A percentile compares a stretch with the other conserved stretches of the same genome.
Evolutionary conservation across 2,329 filamentous ascomycete species (phyloP).

Genomic region (Scleromitrula shiraiana): DNA sequence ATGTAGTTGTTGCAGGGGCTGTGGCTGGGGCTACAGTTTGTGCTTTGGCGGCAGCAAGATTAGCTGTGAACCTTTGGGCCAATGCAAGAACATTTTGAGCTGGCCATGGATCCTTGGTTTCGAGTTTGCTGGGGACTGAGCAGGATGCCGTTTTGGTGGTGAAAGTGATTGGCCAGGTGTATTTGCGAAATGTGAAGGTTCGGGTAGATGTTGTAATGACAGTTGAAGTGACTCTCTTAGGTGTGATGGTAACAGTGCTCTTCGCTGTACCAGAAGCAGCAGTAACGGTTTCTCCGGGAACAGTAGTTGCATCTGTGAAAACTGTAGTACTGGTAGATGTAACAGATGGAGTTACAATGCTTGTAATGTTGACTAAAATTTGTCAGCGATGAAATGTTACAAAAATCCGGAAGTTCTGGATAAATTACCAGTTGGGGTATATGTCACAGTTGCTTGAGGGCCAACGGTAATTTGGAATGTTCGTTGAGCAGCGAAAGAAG

Average conservation of each 20-base stretch:
- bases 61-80: conserved; percentile 4
- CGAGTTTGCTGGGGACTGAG: background rate
- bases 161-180: background rate
- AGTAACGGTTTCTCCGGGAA: background rate
- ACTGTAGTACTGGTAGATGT: background rate
- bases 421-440: conserved; percentile 1
- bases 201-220: background rate
- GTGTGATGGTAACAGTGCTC: conserved; percentile 1
- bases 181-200: conserved; percentile 1
- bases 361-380: conserved; percentile 5
- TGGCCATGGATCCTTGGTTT: background rate
- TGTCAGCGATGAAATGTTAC: background rate
- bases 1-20: background rate
- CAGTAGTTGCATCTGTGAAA: background rate
- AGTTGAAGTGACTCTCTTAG: background rate
- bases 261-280: background rate
- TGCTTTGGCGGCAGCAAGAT: background rate
- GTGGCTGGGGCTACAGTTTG: background rate
- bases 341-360: background rate
- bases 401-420: background rate
- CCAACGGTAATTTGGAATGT: conserved; percentile 4
- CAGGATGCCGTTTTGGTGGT: conserved; percentile 4
- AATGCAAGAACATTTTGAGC: background rate
- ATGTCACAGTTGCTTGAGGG: conserved; percentile 1
- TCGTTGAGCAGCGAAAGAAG: conserved; percentile 7